Conservation (phyloP, 176 grass and related monocot genomes). For the Dendrocalamus sinicus region DNA sequence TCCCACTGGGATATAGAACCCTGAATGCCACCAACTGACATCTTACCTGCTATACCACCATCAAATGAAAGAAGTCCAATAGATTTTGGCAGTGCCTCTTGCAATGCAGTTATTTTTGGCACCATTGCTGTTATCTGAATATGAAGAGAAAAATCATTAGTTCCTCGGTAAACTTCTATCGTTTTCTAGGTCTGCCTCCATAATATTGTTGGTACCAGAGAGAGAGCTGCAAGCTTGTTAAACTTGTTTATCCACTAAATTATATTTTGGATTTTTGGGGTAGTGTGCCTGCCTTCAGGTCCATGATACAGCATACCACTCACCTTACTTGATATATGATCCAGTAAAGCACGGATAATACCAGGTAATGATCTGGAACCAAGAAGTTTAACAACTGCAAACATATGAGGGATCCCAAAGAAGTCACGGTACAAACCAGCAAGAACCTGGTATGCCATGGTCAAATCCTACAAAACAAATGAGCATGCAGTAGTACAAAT, state of each 20-base stretch:
- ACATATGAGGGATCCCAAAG: conserved; percentile 98
- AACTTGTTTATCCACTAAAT: neutral
- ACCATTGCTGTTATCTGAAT: conserved; percentile 88
- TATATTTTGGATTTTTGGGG: conserved; percentile 10
- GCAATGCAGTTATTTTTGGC: conserved; percentile 81
- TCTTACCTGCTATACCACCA: conserved; percentile 89
- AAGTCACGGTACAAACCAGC: conserved; percentile 82
- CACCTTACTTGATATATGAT: conserved; percentile 98
- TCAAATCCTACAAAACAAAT: conserved; percentile 81
- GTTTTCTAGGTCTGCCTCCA: neutral
- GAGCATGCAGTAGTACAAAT: conserved; percentile 17
- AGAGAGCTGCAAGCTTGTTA: conserved; percentile 14
- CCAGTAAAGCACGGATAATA: conserved; percentile 90
- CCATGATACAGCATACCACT: conserved; percentile 37
- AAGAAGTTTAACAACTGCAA: conserved; percentile 92
- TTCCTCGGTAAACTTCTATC: conserved; percentile 29
- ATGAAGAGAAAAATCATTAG: conserved; percentile 38
- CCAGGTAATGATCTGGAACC: conserved; percentile 96
- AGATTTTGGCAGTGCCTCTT: conserved; percentile 92
- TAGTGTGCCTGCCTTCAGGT: conserved; percentile 27
- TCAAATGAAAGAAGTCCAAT: conserved; percentile 96
- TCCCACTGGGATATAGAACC: conserved; percentile 28
- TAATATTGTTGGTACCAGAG: conserved; percentile 23
- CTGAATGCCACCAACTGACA: conserved; percentile 23
- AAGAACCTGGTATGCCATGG: conserved; percentile 82